Evolutionary conservation across 148 eudicot genomes (phyloP), one percentile per base, ranked within the genome.

Genomic region (Simmondsia chinensis): DNA sequence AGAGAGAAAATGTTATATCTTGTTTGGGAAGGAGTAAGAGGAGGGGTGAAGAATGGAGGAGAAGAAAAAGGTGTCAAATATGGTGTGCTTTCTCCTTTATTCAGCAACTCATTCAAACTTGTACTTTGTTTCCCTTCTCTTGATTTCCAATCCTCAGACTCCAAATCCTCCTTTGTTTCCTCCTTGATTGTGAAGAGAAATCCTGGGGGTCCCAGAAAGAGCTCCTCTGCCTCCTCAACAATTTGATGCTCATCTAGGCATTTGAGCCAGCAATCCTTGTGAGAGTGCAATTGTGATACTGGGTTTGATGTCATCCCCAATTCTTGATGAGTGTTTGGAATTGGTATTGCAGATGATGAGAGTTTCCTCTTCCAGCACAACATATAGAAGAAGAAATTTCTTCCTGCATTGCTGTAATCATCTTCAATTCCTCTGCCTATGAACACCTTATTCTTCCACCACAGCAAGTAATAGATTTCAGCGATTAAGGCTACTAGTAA

Each of bases 151-250:
- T 78, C 82, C 57, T 83, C 87, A 38, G 74, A 61, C 20, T 77
- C 95, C 58, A 84, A 64, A 52, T 84, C 95, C 19, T 80, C 95
- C 28, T 48, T 74, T 14, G 95, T 74, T 63, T 80, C 95, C 48
- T 84, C 95, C 11, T 65, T 66, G 20, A 84, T 84, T 4, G 95
- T 66, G 77, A 69, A 84, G 15, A 84, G 69, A 65, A 72, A 77
- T 36, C 95, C 62, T 35, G 85, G 80, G 41, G 83, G 76, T 18
- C 80, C 82, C 5, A 52, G 25, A 16, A 41, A n/a, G n/a, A 71
- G 43, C 22, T 63, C 74, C 52, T 43, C 24, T 3, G 59, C 74
- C 24, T 50, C 18, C 10, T n/a, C 27, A 32, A 13, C 43, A 33
- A 23, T 46, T 7, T 24, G 17, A 39, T 54, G 56, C 30, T 54